Conservation (phyloP, 1,284 basidiomycete genomes). For the Moesziomyces sp. region DNA sequence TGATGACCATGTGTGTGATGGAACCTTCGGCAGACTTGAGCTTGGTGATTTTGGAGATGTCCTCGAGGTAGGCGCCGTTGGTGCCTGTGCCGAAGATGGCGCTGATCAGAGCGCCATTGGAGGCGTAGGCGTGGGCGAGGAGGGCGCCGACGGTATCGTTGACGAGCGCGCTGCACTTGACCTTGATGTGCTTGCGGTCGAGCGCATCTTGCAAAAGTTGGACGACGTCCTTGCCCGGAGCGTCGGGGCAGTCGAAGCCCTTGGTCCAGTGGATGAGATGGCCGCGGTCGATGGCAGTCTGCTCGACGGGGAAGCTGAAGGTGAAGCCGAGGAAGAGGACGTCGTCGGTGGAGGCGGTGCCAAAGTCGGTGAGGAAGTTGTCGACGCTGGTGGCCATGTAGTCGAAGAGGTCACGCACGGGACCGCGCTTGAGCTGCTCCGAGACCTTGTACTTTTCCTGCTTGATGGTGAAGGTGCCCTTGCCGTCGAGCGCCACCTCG, state of each 20-base stretch:
- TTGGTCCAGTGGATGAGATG: conserved; percentile 73
- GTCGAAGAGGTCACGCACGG: conserved; percentile 69
- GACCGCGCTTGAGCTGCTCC: conserved; percentile 62
- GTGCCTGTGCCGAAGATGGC: conserved; percentile 97
- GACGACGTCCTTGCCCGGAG: conserved; percentile 91
- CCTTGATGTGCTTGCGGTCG: conserved; percentile 91
- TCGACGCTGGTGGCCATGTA: conserved; percentile 97
- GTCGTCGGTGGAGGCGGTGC: conserved; percentile 67
- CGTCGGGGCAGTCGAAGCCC: conserved; percentile 70
- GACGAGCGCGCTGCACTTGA: conserved; percentile 91
- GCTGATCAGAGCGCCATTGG: conserved; percentile 83
- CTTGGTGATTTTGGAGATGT: conserved; percentile 85
- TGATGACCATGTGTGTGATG: conserved; percentile 82
- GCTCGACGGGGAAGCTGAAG: conserved; percentile 91
- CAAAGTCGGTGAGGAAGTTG: conserved; percentile 83
- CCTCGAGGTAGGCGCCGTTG: conserved; percentile 95
- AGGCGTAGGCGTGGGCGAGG: conserved; percentile 88
- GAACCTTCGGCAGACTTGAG: conserved; percentile 42
- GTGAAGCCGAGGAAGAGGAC: conserved; percentile 73
- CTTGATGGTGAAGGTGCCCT: conserved; percentile 85
- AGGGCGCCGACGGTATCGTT: conserved; percentile 95
- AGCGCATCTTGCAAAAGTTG: conserved; percentile 91
- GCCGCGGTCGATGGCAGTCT: conserved; percentile 88
- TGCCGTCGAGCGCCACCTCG: conserved; percentile 87
- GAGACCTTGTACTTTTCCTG: conserved; percentile 66